Percentiles rank a stretch among this genome's conserved stretches.
phyloP scores from a whole-genome alignment of 495 filamentous ascomycete species.

The Tuber magnatum region DNA sequence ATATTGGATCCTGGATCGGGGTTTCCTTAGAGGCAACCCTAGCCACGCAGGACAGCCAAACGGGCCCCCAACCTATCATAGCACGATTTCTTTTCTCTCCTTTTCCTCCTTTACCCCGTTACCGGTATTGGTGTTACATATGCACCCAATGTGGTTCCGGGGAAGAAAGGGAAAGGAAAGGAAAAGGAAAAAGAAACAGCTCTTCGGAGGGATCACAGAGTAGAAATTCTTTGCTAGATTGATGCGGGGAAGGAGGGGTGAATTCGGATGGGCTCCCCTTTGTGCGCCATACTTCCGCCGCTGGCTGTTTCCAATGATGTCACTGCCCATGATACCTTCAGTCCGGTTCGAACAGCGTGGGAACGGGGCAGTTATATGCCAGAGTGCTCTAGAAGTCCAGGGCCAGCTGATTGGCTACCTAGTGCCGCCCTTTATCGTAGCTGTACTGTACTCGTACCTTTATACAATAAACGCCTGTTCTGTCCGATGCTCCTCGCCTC shows the following conservation, averaged over 20 bases:
- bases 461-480: not conserved
- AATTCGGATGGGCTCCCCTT: constrained; percentile 2
- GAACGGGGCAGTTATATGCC: not conserved
- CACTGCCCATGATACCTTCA: not conserved
- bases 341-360: not conserved
- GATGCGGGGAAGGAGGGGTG: not conserved
- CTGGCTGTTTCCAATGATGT: not conserved
- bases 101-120: not conserved
- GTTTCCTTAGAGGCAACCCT: not conserved
- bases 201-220: not conserved
- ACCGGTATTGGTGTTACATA: not conserved
- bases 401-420: not conserved
- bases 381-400: not conserved
- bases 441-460: not conserved
- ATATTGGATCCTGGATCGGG: not conserved
- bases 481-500: not conserved
- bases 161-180: not conserved
- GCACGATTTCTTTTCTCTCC: not conserved
- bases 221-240: not conserved
- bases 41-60: not conserved
- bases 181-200: not conserved
- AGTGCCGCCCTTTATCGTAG: not conserved
- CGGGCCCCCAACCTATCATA: not conserved
- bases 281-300: not conserved
- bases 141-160: not conserved